Conservation (phyloP, 1,284 basidiomycete genomes). For the Boletus mariae region DNA sequence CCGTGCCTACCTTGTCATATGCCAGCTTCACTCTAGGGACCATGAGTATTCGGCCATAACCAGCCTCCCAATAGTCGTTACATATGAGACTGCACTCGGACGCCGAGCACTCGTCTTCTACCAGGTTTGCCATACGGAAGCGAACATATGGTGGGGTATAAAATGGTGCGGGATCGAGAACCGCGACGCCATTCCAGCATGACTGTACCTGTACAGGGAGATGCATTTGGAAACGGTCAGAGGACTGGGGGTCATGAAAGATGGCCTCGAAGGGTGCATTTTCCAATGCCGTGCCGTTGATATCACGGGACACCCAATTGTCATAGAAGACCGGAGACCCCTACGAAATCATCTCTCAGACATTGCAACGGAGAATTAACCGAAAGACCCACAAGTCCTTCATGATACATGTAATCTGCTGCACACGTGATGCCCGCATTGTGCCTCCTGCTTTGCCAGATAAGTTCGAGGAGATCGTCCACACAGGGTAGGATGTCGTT, state of each 20-base stretch:
- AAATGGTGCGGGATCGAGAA: constrained; percentile 90
- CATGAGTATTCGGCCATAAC: constrained; percentile 94
- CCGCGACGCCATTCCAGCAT: constrained; percentile 95
- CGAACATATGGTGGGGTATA: constrained; percentile 84
- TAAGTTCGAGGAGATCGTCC: constrained; percentile 92
- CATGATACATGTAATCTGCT: constrained; percentile 96
- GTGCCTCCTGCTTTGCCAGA: constrained; percentile 87
- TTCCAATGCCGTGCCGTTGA: constrained; percentile 94
- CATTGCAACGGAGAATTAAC: not conserved
- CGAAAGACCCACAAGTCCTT: constrained; percentile 67
- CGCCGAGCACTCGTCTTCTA: constrained; percentile 86
- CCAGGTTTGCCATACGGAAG: constrained; percentile 88
- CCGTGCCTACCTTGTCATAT: constrained; percentile 73
- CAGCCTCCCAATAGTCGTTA: constrained; percentile 91
- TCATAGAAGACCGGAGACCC: constrained; percentile 90
- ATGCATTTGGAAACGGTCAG: constrained; percentile 82
- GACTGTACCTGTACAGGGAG: constrained; percentile 92
- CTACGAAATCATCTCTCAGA: constrained; percentile 12
- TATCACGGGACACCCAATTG: constrained; percentile 96
- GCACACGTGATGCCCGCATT: constrained; percentile 97
- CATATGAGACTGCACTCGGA: constrained; percentile 93
- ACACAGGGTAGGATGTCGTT: constrained; percentile 96
- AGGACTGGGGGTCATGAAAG: constrained; percentile 78
- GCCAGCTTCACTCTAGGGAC: constrained; percentile 93
- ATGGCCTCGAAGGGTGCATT: constrained; percentile 93